phyloP scores from a whole-genome alignment of 805 yeast genomes.

The Kodamaea kaohsiungensis region DNA sequence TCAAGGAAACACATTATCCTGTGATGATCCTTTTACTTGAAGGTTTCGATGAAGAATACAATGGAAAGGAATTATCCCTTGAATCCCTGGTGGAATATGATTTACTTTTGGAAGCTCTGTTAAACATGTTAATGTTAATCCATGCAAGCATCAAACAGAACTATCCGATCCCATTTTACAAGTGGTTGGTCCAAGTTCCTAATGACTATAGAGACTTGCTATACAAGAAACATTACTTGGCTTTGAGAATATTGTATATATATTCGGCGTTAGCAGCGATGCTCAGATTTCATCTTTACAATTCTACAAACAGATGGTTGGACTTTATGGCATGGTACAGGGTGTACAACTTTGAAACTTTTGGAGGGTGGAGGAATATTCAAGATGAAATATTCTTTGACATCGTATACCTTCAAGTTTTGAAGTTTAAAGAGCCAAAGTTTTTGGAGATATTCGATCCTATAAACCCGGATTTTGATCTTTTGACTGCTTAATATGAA shows the following conservation, averaged over 20 bases:
- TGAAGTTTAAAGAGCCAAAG: slow-evolving; percentile 1
- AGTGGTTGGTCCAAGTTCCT: slow-evolving; percentile 24
- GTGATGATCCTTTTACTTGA: not conserved
- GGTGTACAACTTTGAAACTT: slow-evolving; percentile 11
- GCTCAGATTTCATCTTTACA: slow-evolving; percentile 23
- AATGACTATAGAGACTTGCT: slow-evolving; percentile 19
- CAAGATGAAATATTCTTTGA: slow-evolving; percentile 15
- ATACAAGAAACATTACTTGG: slow-evolving; percentile 22
- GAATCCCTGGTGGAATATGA: slow-evolving; percentile 2
- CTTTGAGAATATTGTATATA: slow-evolving; percentile 25
- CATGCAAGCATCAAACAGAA: slow-evolving; percentile 16
- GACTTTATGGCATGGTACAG: slow-evolving; percentile 25
- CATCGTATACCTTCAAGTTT: not conserved
- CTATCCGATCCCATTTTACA: slow-evolving; percentile 34
- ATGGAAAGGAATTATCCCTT: not conserved
- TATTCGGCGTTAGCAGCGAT: slow-evolving; percentile 21
- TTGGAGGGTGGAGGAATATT: slow-evolving; percentile 16
- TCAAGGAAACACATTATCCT: not conserved
- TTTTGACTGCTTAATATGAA: not conserved
- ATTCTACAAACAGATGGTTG: slow-evolving; percentile 29
- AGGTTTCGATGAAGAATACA: not conserved
- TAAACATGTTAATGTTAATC: slow-evolving; percentile 15
- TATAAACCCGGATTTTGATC: not conserved
- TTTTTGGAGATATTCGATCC: slow-evolving; percentile 7
- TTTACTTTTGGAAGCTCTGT: slow-evolving; percentile 7